Conservation (phyloP, 1,284 basidiomycete genomes). For the Spongispora temasekensis region DNA sequence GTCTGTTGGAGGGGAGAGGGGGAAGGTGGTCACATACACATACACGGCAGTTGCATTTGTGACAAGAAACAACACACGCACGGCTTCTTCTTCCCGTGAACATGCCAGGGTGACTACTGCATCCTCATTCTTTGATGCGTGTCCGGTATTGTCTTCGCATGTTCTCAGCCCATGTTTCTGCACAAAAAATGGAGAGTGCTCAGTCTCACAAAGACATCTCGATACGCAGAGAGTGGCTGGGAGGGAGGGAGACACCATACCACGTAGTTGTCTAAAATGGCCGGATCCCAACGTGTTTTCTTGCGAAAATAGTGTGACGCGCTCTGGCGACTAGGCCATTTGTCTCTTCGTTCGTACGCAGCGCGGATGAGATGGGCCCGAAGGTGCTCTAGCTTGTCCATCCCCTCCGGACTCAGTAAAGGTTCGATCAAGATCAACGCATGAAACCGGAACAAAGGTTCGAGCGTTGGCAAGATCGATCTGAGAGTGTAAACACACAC, state of each 20-base stretch:
- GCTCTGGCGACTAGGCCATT: slow-evolving; percentile 47
- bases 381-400: slow-evolving; percentile 41
- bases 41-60: too few species aligned
- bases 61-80: slow-evolving; percentile 21
- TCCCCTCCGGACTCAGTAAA: slow-evolving; percentile 51
- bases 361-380: slow-evolving; percentile 42
- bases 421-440: slow-evolving; percentile 58
- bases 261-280: slow-evolving; percentile 48
- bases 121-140: slow-evolving; percentile 31
- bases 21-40: neutral
- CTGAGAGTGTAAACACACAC: too few species aligned
- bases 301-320: slow-evolving; percentile 41
- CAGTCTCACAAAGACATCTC: too few species aligned
- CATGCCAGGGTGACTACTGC: slow-evolving; percentile 51
- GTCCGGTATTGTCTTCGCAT: slow-evolving; percentile 34
- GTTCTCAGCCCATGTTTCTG: slow-evolving; percentile 49
- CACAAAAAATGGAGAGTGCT: too few species aligned
- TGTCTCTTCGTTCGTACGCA: slow-evolving; percentile 48
- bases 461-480: slow-evolving; percentile 49
- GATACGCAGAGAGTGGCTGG: too few species aligned
- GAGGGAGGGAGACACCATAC: slow-evolving; percentile 34
- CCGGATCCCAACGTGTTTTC: slow-evolving; percentile 48
- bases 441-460: slow-evolving; percentile 44
- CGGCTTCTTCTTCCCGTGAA: slow-evolving; percentile 57
- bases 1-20: too few species aligned